These are phyloP conservation scores for Yamadazyma philogaea DNA, from an alignment of 805 yeast species.

Conservation along the genomic window DNA sequence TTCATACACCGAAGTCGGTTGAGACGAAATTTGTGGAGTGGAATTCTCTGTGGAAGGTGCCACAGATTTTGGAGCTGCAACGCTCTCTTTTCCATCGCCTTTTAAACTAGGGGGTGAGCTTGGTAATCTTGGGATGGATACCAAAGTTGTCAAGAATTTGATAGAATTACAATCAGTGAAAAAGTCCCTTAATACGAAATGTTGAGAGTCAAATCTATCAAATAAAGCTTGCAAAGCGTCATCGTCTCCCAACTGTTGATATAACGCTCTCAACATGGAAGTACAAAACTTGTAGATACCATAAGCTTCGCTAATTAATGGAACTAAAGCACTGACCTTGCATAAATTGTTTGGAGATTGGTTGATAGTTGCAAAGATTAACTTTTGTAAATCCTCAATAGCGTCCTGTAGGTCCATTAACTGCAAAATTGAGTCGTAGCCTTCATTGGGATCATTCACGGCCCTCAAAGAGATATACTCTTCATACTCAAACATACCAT, in stretches of 20 bases:
- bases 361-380: constrained; percentile 69
- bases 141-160: constrained; percentile 73
- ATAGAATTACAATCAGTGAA: constrained; percentile 88
- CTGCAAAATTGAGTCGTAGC: constrained; percentile 84
- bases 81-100: constrained; percentile 27
- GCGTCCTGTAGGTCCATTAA: constrained; percentile 82
- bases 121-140: constrained; percentile 71
- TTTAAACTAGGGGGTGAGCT: constrained; percentile 58
- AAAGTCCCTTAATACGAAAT: constrained; percentile 70
- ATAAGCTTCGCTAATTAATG: constrained; percentile 84
- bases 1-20: constrained; percentile 36
- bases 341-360: constrained; percentile 65
- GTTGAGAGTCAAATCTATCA: constrained; percentile 69
- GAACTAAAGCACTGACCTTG: constrained; percentile 82
- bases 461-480: constrained; percentile 86
- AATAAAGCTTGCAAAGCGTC: constrained; percentile 76
- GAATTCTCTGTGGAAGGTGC: constrained; percentile 17
- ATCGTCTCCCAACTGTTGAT: constrained; percentile 65
- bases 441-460: constrained; percentile 92
- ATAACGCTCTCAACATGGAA: constrained; percentile 87
- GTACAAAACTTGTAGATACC: constrained; percentile 88
- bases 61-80: constrained; percentile 26
- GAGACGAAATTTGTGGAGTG: constrained; percentile 43
- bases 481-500: constrained; percentile 93
- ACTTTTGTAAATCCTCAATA: constrained; percentile 71